phyloP scores from a whole-genome alignment of 352 stramenopile species.

The Phytophthora pseudosyringae region DNA sequence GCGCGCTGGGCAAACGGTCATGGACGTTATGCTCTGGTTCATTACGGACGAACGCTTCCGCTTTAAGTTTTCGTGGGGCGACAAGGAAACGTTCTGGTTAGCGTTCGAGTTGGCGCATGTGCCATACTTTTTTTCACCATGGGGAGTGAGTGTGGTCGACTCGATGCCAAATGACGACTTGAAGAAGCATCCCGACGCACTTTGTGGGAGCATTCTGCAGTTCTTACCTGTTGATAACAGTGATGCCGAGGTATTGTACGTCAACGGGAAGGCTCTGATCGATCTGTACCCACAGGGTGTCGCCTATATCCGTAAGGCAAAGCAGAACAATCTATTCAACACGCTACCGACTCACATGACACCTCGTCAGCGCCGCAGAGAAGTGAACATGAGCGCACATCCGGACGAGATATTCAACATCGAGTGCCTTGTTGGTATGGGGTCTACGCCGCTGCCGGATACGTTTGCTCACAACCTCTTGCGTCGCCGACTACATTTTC shows the following conservation, averaged over 20 bases:
- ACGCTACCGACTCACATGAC: constrained; percentile 54
- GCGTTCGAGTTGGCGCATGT: constrained; percentile 41
- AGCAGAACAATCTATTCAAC: constrained; percentile 53
- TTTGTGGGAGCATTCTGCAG: constrained; percentile 50
- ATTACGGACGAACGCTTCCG: constrained; percentile 41
- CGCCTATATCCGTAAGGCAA: constrained; percentile 38
- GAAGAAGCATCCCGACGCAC: constrained; percentile 28
- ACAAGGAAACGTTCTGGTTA: constrained; percentile 58
- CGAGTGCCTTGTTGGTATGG: constrained; percentile 56
- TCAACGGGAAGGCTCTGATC: constrained; percentile 35
- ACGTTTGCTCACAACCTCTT: not conserved
- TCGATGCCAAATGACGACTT: constrained; percentile 42
- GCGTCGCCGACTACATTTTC: constrained; percentile 2
- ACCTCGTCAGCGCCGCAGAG: constrained; percentile 39
- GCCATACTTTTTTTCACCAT: constrained; percentile 50
- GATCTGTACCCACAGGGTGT: constrained; percentile 32
- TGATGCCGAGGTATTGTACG: constrained; percentile 33
- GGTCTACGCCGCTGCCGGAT: constrained; percentile 29
- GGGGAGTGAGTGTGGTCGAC: constrained; percentile 42
- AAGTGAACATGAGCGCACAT: constrained; percentile 18
- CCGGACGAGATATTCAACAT: constrained; percentile 29
- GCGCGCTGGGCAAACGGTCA: constrained; percentile 32
- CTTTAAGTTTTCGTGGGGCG: constrained; percentile 45
- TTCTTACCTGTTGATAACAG: constrained; percentile 35
- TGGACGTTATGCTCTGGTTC: constrained; percentile 46